Percentiles rank a stretch among this genome's conserved stretches.
Conservation (phyloP, 208 protist species). For the Wallacemonas collosoma region DNA sequence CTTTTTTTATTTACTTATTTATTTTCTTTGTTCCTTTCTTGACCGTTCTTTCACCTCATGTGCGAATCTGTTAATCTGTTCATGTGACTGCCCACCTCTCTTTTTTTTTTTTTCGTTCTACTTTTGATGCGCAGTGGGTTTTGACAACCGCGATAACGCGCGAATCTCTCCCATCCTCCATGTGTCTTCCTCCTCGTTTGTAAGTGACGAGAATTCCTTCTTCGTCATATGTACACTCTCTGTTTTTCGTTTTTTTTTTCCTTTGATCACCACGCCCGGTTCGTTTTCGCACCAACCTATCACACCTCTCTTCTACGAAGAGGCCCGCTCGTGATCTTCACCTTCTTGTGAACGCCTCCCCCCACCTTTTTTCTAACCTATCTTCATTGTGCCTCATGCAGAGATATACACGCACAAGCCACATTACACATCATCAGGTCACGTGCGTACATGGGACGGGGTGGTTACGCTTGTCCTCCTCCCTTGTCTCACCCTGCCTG, state of each 20-base stretch:
- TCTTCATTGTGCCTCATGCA: background rate
- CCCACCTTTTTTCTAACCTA: constrained; percentile 16
- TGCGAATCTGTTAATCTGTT: background rate
- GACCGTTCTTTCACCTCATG: background rate
- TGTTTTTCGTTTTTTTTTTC: background rate
- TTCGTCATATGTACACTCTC: background rate
- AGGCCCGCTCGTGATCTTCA: too few species aligned
- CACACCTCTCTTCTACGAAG: background rate
- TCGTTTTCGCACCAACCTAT: background rate
- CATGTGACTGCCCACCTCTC: background rate
- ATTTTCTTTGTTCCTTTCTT: too few species aligned
- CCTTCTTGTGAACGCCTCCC: background rate
- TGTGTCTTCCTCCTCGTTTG: too few species aligned
- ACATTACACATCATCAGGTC: too few species aligned
- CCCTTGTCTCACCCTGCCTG: too few species aligned
- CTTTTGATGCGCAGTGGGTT: too few species aligned
- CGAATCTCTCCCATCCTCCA: too few species aligned
- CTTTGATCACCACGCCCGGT: background rate
- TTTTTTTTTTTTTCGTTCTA: background rate
- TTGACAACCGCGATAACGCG: too few species aligned
- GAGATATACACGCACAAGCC: too few species aligned
- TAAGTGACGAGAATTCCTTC: background rate
- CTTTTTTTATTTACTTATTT: too few species aligned
- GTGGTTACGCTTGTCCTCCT: too few species aligned
- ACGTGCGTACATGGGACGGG: too few species aligned